phyloP scores from a whole-genome alignment of 2,329 filamentous ascomycete genomes.

The Sarocladiaceae sp. region DNA sequence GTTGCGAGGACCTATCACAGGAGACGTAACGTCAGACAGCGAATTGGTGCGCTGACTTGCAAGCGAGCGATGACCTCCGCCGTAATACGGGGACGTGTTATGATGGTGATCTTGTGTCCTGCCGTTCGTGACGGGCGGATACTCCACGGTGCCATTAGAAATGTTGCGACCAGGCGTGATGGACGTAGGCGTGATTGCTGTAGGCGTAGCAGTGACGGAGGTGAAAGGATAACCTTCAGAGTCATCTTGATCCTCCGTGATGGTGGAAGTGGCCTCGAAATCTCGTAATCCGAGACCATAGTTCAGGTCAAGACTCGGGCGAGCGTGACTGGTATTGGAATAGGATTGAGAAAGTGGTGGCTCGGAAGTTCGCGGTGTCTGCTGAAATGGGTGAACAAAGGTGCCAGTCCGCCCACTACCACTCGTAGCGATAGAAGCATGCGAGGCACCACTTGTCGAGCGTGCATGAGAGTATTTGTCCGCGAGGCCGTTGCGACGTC shows the following conservation, averaged over 20 bases:
- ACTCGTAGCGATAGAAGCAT: slow-evolving; percentile 51
- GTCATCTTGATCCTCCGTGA: slow-evolving; percentile 49
- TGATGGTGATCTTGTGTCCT: neutral
- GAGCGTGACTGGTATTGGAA: slow-evolving; percentile 49
- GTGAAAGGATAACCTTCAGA: slow-evolving; percentile 21
- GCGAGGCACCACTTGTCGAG: slow-evolving; percentile 55
- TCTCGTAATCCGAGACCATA: slow-evolving; percentile 38
- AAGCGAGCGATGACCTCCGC: slow-evolving; percentile 12
- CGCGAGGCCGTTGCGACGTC: slow-evolving; percentile 13
- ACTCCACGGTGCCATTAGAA: neutral
- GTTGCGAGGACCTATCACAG: slow-evolving; percentile 18
- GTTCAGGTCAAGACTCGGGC: slow-evolving; percentile 35
- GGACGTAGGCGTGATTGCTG: slow-evolving; percentile 5
- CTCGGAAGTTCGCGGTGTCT: slow-evolving; percentile 57
- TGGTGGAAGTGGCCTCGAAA: slow-evolving; percentile 44
- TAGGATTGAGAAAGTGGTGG: slow-evolving; percentile 49
- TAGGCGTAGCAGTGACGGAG: slow-evolving; percentile 10
- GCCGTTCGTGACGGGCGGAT: neutral
- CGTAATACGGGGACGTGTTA: neutral
- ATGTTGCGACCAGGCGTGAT: neutral
- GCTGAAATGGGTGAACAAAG: slow-evolving; percentile 63
- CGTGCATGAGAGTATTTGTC: slow-evolving; percentile 50
- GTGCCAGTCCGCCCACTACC: slow-evolving; percentile 45
- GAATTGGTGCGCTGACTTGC: slow-evolving; percentile 30
- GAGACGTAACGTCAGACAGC: slow-evolving; percentile 26